Evolutionary conservation across 345 rosid species (phyloP).

Genomic region (Cardamine occulta): DNA sequence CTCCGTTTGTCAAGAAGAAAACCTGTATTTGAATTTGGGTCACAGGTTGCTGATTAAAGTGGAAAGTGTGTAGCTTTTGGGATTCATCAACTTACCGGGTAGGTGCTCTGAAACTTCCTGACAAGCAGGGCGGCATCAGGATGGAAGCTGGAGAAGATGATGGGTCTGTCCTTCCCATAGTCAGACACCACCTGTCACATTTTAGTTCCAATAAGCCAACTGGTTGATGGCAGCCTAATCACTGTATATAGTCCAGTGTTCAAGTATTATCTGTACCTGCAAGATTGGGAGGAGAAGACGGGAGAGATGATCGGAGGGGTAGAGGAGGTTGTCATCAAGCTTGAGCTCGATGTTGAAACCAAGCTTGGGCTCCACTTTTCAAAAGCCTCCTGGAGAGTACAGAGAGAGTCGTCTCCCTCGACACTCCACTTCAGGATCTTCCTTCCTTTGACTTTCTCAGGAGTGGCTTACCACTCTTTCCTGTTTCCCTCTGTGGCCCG

Average conservation of each 20-base stretch:
- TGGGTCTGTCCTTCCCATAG: slow-evolving; percentile 59
- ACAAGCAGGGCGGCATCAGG: slow-evolving; percentile 88
- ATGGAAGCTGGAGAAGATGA: slow-evolving; percentile 88
- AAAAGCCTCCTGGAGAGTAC: slow-evolving; percentile 84
- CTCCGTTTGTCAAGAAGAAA: slow-evolving; percentile 83
- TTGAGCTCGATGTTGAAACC: slow-evolving; percentile 95
- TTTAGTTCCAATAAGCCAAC: too few relatives aligned
- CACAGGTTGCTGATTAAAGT: not conserved
- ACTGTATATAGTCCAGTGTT: too few relatives aligned
- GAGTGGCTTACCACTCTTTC: slow-evolving; percentile 56
- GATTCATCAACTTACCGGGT: slow-evolving; percentile 62
- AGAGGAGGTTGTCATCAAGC: slow-evolving; percentile 80
- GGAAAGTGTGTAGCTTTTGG: not conserved
- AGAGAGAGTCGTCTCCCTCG: slow-evolving; percentile 67
- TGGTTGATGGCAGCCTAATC: too few relatives aligned
- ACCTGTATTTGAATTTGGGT: slow-evolving; percentile 48
- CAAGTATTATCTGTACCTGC: not conserved
- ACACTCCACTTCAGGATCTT: slow-evolving; percentile 70
- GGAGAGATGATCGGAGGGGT: slow-evolving; percentile 60
- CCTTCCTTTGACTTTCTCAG: slow-evolving; percentile 75
- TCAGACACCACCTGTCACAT: slow-evolving; percentile 58
- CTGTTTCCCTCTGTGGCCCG: slow-evolving; percentile 71
- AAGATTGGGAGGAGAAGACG: slow-evolving; percentile 65
- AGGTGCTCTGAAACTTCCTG: slow-evolving; percentile 66
- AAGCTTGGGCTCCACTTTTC: slow-evolving; percentile 64